These are phyloP conservation scores for Microascus cirrosus DNA, from an alignment of 2,329 filamentous ascomycete species.

Conservation along the genomic window DNA sequence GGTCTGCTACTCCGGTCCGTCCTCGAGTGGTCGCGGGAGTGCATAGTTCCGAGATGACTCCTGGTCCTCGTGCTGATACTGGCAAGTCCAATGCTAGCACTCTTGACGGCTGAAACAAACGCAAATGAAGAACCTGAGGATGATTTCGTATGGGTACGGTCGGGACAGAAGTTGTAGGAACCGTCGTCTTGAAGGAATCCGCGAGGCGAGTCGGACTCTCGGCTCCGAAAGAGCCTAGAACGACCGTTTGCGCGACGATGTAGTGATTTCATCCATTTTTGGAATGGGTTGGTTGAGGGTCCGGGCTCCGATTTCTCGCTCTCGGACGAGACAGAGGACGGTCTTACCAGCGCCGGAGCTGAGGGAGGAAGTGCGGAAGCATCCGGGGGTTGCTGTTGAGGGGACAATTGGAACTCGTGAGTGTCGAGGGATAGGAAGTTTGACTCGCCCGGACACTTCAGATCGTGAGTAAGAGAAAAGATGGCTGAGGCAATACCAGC, in stretches of 20 bases:
- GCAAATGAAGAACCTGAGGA: constrained; percentile 67
- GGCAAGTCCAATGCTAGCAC: constrained; percentile 66
- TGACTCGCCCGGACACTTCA: constrained; percentile 1
- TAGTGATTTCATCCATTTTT: constrained; percentile 58
- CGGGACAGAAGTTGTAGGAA: constrained; percentile 8
- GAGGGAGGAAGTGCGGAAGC: constrained; percentile 7
- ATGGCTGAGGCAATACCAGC: constrained; percentile 1
- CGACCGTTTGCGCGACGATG: constrained; percentile 22
- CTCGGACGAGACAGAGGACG: background rate
- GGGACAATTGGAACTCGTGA: constrained; percentile 4
- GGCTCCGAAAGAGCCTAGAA: constrained; percentile 12
- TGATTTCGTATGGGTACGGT: constrained; percentile 38
- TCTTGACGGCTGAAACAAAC: constrained; percentile 72
- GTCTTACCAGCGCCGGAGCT: background rate
- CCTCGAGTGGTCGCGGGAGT: constrained; percentile 41
- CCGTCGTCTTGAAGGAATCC: background rate
- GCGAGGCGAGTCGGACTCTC: constrained; percentile 3
- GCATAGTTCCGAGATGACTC: constrained; percentile 39
- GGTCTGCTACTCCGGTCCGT: constrained; percentile 52
- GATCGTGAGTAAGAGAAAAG: background rate
- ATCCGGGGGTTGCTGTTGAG: constrained; percentile 3
- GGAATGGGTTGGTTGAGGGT: constrained; percentile 38
- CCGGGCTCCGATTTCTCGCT: background rate
- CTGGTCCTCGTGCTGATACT: constrained; percentile 56
- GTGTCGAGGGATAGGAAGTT: constrained; percentile 14